Conservation (phyloP, 2,329 filamentous ascomycete species). For the Arthrobotrys entomopaga region DNA sequence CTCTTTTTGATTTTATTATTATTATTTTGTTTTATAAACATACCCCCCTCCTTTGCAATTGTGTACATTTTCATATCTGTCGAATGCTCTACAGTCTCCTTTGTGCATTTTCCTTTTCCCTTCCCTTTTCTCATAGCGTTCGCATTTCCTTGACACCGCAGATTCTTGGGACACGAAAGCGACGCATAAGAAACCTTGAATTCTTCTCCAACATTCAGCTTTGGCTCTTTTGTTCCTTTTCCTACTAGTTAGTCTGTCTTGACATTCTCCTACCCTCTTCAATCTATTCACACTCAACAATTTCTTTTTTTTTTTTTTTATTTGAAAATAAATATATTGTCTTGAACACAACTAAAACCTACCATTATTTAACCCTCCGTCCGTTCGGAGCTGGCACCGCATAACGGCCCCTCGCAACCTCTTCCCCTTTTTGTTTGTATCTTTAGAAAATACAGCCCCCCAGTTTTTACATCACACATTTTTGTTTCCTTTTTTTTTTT, state of each 20-base stretch:
- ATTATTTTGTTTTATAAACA: constrained; percentile 34
- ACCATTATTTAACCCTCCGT: constrained; percentile 5
- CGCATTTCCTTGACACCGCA: constrained; percentile 24
- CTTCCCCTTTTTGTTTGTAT: constrained; percentile 24
- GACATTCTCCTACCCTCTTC: constrained; percentile 6
- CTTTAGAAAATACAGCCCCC: constrained; percentile 42
- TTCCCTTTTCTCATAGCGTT: constrained; percentile 15
- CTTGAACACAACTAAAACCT: constrained; percentile 20
- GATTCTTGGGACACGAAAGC: constrained; percentile 13
- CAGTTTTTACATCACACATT: constrained; percentile 19
- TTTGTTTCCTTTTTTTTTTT: constrained; percentile 45
- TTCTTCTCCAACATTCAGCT: constrained; percentile 8
- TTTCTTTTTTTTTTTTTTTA: constrained; percentile 7
- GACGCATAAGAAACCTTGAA: constrained; percentile 25
- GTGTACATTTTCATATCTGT: constrained; percentile 54
- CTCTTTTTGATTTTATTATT: constrained; percentile 23
- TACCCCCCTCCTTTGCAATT: constrained; percentile 23
- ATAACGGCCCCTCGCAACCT: constrained; percentile 42
- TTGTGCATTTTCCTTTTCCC: constrained; percentile 43
- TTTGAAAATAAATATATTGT: constrained; percentile 24
- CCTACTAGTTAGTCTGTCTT: constrained; percentile 1
- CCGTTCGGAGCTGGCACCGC: constrained; percentile 56
- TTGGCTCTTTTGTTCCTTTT: neutral
- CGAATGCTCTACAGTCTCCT: constrained; percentile 46
- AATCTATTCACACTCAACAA: neutral